Base-by-base conservation (phyloP, 495 filamentous ascomycete genomes). In the Talaromyces wortmannii region DNA sequence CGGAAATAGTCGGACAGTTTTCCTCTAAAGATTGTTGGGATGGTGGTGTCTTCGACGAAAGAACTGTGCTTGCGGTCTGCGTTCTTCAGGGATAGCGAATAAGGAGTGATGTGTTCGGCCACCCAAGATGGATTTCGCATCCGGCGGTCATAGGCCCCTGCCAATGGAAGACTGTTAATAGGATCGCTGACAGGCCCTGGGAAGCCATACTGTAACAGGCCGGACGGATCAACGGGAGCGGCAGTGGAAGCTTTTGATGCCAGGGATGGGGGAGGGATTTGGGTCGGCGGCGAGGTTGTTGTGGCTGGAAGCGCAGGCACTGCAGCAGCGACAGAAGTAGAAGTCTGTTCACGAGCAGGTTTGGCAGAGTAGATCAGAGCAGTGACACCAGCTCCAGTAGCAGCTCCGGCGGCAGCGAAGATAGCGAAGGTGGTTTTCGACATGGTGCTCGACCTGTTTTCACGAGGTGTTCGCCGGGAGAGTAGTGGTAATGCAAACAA, bases 201-300 rank as follows among this genome's bases (percentile, higher is more conserved):
- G 74, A 97, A 97, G 61, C 95, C 94, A 72, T 98, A 98, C 67
- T 97, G 86, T 69, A 95, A 92, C 62, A 98, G 78, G 15, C 92
- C 94, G 1, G 88, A 74, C 1, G 94, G 92, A 70, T 97, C 82
- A 64, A 97, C 91, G 16, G 83, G 87, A 32, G 68, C 59, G 45
- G 62, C 45, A 32, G 66, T 40, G 48, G 65, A 32, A 33, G 63
- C 61, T 62, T 78, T 76, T 57, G 63, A 47, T 45, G 68, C 64
- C 48, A 75, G 66, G 2, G 69, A 65, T 31, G 78, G 73, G 12
- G 63, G 57, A 49, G 65, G 69, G 59, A 66, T 61, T 57, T 63
- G 72, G 55, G 68, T 57, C n/a, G 64, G 54, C 30, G 61, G 62
- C 12, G 53, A 59, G 33, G 52, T 50, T 50, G 64, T 56, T 58